Conservation (phyloP, 805 yeast genomes). For the Teunomyces funiuensis region DNA sequence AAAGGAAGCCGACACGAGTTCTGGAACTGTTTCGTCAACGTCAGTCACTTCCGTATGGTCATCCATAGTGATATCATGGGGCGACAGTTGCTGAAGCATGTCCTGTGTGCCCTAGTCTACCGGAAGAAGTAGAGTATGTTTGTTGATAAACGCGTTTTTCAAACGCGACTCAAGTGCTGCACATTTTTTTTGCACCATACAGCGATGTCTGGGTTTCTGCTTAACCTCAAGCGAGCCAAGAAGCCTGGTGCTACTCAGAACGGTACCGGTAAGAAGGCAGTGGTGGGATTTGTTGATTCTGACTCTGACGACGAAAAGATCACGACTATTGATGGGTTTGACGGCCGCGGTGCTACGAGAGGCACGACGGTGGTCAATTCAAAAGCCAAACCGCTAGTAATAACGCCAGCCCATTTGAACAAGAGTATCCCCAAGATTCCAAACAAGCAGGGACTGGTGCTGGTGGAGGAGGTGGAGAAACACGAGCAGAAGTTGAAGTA, state of each 20-base stretch:
- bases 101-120: not conserved
- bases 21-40: constrained; percentile 6
- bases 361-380: constrained; percentile 11
- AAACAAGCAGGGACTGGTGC: constrained; percentile 11
- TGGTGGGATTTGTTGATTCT: constrained; percentile 10
- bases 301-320: constrained; percentile 24
- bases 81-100: not conserved
- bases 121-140: not conserved
- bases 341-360: constrained; percentile 15
- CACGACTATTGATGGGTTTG: constrained; percentile 24
- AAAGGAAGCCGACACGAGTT: not conserved
- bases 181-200: not conserved
- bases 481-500: constrained; percentile 13
- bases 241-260: constrained; percentile 1
- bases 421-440: constrained; percentile 9
- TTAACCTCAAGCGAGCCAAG: constrained; percentile 18
- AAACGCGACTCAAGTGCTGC: not conserved
- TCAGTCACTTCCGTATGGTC: constrained; percentile 11
- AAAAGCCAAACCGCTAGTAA: constrained; percentile 15
- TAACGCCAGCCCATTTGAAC: constrained; percentile 17
- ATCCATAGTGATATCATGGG: not conserved
- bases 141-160: constrained; percentile 6
- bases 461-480: constrained; percentile 23
- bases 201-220: constrained; percentile 22
- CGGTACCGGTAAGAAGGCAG: not conserved